These are phyloP conservation scores for Pyrus pyrifolia DNA, from an alignment of 306 rosid genomes.

Conservation along the genomic window DNA sequence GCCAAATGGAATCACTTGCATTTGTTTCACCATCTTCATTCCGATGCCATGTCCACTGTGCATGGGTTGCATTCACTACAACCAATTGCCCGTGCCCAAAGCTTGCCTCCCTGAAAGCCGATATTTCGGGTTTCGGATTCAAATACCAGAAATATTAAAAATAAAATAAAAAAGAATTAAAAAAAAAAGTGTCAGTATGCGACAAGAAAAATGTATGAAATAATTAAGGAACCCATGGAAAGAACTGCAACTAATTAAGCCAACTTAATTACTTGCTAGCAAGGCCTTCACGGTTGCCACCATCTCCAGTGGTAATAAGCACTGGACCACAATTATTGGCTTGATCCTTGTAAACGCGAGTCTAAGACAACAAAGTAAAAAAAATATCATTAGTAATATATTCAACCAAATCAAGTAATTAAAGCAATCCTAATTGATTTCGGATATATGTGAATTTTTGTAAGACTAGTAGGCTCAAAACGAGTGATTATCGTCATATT, in stretches of 20 bases:
- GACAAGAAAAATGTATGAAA: not conserved
- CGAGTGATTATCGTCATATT: not conserved
- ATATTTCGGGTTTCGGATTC: slow-evolving; percentile 61
- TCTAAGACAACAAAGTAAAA: slow-evolving; percentile 24
- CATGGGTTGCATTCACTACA: slow-evolving; percentile 58
- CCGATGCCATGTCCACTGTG: slow-evolving; percentile 71
- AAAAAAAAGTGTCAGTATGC: not conserved
- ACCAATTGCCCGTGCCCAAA: slow-evolving; percentile 72
- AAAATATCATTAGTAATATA: not conserved
- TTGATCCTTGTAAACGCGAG: slow-evolving; percentile 59
- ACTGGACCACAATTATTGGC: slow-evolving; percentile 60
- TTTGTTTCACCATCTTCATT: slow-evolving; percentile 43
- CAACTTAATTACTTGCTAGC: slow-evolving; percentile 39
- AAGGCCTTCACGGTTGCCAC: slow-evolving; percentile 96
- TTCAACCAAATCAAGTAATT: not conserved
- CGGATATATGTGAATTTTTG: not conserved
- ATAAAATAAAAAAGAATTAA: too few relatives aligned
- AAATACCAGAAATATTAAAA: slow-evolving; percentile 18
- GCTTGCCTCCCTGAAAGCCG: slow-evolving; percentile 69
- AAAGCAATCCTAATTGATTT: not conserved
- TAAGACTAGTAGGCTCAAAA: not conserved
- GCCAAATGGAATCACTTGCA: slow-evolving; percentile 45
- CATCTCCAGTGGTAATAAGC: slow-evolving; percentile 78
- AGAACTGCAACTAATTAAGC: not conserved
- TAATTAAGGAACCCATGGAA: not conserved